Base-by-base conservation (phyloP, 2,329 filamentous ascomycete species). In the Cladosporium sp. region DNA sequence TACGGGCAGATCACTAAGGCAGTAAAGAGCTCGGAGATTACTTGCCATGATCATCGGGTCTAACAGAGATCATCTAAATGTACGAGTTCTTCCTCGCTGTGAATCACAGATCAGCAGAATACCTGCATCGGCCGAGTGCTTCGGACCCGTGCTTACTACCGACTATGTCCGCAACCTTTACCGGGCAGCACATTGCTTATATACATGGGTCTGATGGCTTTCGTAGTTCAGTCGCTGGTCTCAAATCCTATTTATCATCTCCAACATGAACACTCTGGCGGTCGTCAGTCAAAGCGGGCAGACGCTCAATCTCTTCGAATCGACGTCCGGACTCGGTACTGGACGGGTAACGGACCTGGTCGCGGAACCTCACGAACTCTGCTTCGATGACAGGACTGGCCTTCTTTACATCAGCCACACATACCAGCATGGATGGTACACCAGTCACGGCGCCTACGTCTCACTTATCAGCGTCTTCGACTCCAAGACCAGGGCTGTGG, bases 341-440 rank as follows among this genome's bases (percentile, higher is more conserved):
- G 64, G 61, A 21, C 57, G 65, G 21, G 13, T 66, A 6, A 46
- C n/a, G 11, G 49, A 64, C 30, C 39, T 68, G 14, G 34, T 43
- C 32, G 49, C 66, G 6, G 66, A 68, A 34, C 66, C 66, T 13
- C 66, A 68, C 39, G 66, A 68, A 57, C 49, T 68, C 5, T 64
- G 59, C 30, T 66, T 65, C 23, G 66, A 68, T 43, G 43, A 53
- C 28, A 58, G 66, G n/a, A 62, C 56, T 16, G 46, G 61, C 10
- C 57, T 66, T 23, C 49, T 68, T 14, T 68, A 68, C 51, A 57
- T 66, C 51, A 66, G 65, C 13, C 66, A 68, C 43, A 51, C 66
- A 3, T 68, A 68, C 32, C 14, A 48, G 25, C 57, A 68, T 58
- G 66, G 66, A n/a, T 66, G 65, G 60, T 68, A 68, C n/a, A 23